These are phyloP conservation scores for Nicotiana tomentosiformis DNA, from an alignment of 257 asterid species.

Conservation along the genomic window DNA sequence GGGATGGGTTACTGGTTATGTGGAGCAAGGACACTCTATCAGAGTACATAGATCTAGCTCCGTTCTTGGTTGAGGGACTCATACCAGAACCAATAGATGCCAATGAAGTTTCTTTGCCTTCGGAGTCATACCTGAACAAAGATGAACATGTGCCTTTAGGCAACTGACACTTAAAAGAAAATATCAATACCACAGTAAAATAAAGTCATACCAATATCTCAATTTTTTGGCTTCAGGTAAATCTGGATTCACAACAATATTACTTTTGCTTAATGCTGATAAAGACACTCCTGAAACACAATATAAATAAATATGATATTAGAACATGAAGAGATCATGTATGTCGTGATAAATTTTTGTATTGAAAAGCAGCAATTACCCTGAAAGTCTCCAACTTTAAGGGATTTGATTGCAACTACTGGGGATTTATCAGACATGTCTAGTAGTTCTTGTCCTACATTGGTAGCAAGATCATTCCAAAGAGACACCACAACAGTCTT, in stretches of 20 bases:
- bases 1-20: constrained; percentile 56
- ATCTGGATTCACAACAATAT: constrained; percentile 65
- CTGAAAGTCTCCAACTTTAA: constrained; percentile 88
- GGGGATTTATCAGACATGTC: constrained; percentile 88
- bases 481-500: constrained; percentile 52
- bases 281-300: constrained; percentile 65
- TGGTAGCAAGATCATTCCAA: constrained; percentile 36
- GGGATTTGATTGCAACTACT: constrained; percentile 82
- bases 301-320: not conserved
- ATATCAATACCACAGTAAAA: not conserved
- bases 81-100: constrained; percentile 70
- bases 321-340: not conserved
- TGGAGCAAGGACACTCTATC: constrained; percentile 71
- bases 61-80: constrained; percentile 37
- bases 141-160: not conserved
- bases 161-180: not conserved
- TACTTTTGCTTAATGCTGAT: constrained; percentile 75
- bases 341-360: not conserved
- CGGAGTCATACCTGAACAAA: constrained; percentile 66
- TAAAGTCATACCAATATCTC: constrained; percentile 58
- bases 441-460: constrained; percentile 45
- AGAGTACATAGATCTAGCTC: constrained; percentile 53
- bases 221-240: constrained; percentile 72
- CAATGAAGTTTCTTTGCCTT: constrained; percentile 77
- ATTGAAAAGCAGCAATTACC: constrained; percentile 30